These are phyloP conservation scores for Clitoria ternatea DNA, from an alignment of 306 rosid genomes.

Conservation along the genomic window DNA sequence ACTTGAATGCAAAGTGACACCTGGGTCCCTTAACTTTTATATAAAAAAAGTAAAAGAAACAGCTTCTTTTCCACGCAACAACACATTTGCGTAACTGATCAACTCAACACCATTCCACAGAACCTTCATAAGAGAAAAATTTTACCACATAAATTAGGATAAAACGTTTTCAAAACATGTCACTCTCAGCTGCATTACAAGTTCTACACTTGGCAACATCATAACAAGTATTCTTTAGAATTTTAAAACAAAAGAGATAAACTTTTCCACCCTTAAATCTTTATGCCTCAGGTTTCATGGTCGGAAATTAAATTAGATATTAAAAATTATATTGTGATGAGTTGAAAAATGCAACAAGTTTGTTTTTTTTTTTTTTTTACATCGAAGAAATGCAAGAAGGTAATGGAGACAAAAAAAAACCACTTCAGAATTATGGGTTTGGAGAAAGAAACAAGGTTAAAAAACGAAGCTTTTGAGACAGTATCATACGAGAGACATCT, in stretches of 20 bases:
- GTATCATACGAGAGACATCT: neutral
- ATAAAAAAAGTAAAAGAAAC: constrained; percentile 27
- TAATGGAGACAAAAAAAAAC: neutral
- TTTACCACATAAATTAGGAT: constrained; percentile 1
- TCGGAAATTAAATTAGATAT: neutral
- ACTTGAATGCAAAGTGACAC: constrained; percentile 7
- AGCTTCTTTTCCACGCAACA: constrained; percentile 38
- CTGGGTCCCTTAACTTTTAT: constrained; percentile 13
- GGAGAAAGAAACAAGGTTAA: neutral
- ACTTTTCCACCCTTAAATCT: neutral
- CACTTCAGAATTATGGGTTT: neutral
- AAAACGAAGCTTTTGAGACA: neutral
- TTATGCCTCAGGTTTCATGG: neutral
- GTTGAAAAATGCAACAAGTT: too few relatives aligned
- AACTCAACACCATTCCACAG: constrained; percentile 10
- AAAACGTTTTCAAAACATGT: neutral
- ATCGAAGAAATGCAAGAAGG: neutral
- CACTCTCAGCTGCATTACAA: neutral
- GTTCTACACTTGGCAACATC: neutral
- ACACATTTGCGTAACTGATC: constrained; percentile 26
- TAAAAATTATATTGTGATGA: neutral
- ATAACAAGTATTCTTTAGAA: neutral
- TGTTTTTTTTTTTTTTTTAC: too few relatives aligned
- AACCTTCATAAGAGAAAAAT: constrained; percentile 2
- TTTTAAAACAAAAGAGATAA: neutral